A percentile compares a stretch with the other conserved stretches of the same genome.
phyloP scores from a whole-genome alignment of 2,329 filamentous ascomycete species.

The Cordyceps militaris region DNA sequence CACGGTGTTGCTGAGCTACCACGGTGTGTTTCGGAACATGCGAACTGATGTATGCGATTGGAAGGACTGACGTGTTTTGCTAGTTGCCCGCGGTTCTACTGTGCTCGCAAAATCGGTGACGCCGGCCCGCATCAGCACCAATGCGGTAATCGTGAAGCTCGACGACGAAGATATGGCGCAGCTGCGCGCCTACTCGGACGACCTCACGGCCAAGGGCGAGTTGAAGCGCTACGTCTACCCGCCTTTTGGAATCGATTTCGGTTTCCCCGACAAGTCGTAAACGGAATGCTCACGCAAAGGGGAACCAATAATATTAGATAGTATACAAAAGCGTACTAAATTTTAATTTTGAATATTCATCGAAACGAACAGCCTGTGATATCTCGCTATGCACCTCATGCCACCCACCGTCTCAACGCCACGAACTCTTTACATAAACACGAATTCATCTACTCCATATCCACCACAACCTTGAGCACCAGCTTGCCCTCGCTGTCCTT shows the following conservation, averaged over 20 bases:
- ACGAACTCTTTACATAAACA: neutral
- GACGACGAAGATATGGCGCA: conserved; percentile 56
- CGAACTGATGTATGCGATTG: neutral
- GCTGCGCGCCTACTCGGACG: conserved; percentile 47
- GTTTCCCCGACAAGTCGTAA: conserved; percentile 60
- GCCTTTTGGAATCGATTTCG: conserved; percentile 61
- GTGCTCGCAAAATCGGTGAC: conserved; percentile 70
- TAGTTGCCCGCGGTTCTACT: conserved; percentile 61
- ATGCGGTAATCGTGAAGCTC: conserved; percentile 59
- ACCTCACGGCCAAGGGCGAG: conserved; percentile 43
- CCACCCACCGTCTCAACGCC: neutral
- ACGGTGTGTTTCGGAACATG: conserved; percentile 38
- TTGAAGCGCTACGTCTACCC: conserved; percentile 60
- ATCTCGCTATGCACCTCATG: conserved; percentile 2
- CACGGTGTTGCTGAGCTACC: conserved; percentile 63
- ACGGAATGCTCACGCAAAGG: conserved; percentile 4
- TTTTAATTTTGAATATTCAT: neutral
- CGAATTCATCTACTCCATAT: conserved; percentile 27
- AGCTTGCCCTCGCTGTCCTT: conserved; percentile 63
- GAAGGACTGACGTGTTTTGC: neutral
- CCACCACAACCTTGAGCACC: conserved; percentile 67
- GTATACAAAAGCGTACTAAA: neutral
- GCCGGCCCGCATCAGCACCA: conserved; percentile 60
- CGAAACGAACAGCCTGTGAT: neutral
- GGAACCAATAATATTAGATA: neutral